A percentile compares a stretch with the other conserved stretches of the same genome.
Evolutionary conservation across 306 rosid species (phyloP).

Genomic region (Citrullus mucosospermus): DNA sequence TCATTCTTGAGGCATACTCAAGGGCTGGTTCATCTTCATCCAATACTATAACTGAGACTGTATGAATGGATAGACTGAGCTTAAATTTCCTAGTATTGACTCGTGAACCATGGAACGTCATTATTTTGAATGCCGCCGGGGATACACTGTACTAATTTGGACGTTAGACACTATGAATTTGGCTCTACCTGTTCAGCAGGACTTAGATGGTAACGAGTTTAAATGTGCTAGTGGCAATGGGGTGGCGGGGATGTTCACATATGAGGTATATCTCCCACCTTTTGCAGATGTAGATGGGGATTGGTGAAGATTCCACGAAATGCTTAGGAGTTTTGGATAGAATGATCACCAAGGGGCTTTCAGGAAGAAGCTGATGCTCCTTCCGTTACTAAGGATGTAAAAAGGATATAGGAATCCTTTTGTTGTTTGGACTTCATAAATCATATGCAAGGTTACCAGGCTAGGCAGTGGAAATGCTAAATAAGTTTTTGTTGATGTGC

Average conservation of each 20-base stretch:
- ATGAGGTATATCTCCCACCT: conserved; percentile 93
- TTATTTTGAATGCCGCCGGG: conserved; percentile 78
- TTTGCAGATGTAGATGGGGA: conserved; percentile 74
- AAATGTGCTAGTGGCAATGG: conserved; percentile 52
- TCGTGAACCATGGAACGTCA: conserved; percentile 22
- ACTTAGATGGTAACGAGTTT: conserved; percentile 57
- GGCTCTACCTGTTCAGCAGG: conserved; percentile 58
- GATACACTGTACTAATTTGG: conserved; percentile 78
- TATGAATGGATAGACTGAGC: background rate
- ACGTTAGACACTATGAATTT: conserved; percentile 82
- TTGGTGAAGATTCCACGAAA: conserved; percentile 11
- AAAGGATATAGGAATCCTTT: conserved; percentile 30
- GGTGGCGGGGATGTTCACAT: conserved; percentile 27
- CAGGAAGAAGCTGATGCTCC: conserved; percentile 19
- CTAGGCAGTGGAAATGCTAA: conserved; percentile 25
- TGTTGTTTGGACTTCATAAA: conserved; percentile 31
- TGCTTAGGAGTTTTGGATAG: conserved; percentile 58
- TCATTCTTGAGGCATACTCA: background rate
- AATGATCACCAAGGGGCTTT: conserved; percentile 80
- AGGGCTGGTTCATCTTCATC: background rate
- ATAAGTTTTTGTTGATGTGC: conserved; percentile 80
- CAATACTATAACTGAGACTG: background rate
- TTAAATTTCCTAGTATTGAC: background rate
- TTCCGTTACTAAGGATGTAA: conserved; percentile 37
- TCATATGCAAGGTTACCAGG: background rate